Conservation (phyloP, 345 rosid genomes). For the Geranium brycei region DNA sequence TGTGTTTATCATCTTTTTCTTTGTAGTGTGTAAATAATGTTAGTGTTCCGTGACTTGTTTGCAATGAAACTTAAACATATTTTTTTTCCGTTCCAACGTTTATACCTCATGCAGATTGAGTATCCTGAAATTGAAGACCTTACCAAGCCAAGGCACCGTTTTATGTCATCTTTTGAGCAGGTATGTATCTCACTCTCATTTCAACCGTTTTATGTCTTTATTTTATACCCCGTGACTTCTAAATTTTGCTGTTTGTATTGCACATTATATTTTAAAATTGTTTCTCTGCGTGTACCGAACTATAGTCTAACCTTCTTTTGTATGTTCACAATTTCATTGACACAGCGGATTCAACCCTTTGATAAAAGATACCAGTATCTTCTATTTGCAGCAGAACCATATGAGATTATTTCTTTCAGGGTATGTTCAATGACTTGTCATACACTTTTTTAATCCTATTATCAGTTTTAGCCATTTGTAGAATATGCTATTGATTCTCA, state of each 20-base stretch:
- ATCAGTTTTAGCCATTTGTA: not conserved
- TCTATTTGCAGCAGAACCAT: conserved; percentile 91
- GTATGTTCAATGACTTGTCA: conserved; percentile 16
- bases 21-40: not conserved
- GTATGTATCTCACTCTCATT: conserved; percentile 17
- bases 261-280: not conserved
- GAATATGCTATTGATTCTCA: not conserved
- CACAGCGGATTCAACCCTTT: conserved; percentile 70
- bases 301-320: not conserved
- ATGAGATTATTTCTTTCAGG: conserved; percentile 94
- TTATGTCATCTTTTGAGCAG: conserved; percentile 97
- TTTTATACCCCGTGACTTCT: not conserved
- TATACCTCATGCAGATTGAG: conserved; percentile 45
- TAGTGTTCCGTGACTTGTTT: not conserved
- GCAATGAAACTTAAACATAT: not conserved
- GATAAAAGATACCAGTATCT: conserved; percentile 92
- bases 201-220: not conserved
- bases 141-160: conserved; percentile 74
- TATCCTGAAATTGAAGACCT: conserved; percentile 97
- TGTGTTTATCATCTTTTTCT: not conserved
- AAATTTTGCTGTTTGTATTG: not conserved
- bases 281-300: not conserved
- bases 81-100: not conserved
- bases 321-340: not conserved
- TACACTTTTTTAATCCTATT: not conserved